A percentile compares a stretch with the other conserved stretches of the same genome.
These are phyloP conservation scores for Malus sieversii DNA, from an alignment of 306 rosid species.

Conservation along the genomic window DNA sequence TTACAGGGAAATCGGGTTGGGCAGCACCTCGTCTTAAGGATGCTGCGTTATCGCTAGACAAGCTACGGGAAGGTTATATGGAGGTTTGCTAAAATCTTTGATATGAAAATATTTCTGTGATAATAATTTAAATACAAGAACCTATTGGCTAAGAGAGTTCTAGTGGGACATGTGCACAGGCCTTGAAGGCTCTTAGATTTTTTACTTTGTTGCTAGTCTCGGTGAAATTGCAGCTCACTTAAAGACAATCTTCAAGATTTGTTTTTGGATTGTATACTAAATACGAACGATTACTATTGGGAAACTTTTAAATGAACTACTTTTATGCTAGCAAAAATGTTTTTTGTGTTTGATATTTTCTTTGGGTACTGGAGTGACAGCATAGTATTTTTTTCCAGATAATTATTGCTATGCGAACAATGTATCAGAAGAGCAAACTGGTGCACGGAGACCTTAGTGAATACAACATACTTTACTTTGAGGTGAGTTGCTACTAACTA, in stretches of 20 bases:
- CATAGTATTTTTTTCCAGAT: constrained; percentile 34
- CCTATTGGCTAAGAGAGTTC: neutral
- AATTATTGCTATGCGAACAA: constrained; percentile 71
- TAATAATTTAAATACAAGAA: neutral
- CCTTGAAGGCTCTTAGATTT: no score
- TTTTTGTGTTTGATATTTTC: neutral
- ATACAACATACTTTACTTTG: constrained; percentile 77
- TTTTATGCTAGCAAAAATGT: neutral
- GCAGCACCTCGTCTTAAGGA: constrained; percentile 96
- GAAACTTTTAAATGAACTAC: neutral
- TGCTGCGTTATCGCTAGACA: constrained; percentile 73
- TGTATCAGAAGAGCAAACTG: constrained; percentile 85
- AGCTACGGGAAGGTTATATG: constrained; percentile 73
- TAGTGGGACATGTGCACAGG: neutral
- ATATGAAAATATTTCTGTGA: neutral
- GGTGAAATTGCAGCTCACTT: no score
- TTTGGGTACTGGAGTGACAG: neutral
- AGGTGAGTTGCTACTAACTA: constrained; percentile 25
- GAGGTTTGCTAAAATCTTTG: constrained; percentile 51
- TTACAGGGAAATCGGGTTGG: constrained; percentile 76
- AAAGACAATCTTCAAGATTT: neutral
- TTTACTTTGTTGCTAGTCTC: no score
- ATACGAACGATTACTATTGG: neutral
- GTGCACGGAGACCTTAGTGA: constrained; percentile 97
- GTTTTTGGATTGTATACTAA: neutral